A percentile compares a stretch with the other conserved stretches of the same genome.
phyloP scores from a whole-genome alignment of 805 yeast genomes.

The Teunomyces kruisii region DNA sequence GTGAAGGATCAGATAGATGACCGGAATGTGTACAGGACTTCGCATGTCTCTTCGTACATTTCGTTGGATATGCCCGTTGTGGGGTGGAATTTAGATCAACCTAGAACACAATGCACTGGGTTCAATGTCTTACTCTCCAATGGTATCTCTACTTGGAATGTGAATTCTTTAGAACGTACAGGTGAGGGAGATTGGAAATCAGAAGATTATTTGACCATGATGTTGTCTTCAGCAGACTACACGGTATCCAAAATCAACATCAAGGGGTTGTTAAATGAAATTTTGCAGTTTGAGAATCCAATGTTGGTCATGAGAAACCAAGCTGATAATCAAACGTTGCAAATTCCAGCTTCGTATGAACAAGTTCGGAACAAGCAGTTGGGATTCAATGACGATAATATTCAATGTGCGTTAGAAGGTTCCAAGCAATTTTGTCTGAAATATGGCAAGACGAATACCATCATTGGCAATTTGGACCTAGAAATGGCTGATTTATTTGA shows the following conservation, averaged over 20 bases:
- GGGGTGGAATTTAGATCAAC: constrained; percentile 24
- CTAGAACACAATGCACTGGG: constrained; percentile 4
- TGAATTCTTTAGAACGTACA: constrained; percentile 4
- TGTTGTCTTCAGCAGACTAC: constrained; percentile 19
- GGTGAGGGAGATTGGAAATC: constrained; percentile 10
- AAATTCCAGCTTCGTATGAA: neutral
- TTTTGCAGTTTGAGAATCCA: constrained; percentile 10
- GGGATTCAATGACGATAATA: constrained; percentile 23
- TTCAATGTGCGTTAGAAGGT: constrained; percentile 13
- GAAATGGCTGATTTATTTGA: constrained; percentile 7
- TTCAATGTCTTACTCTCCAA: too few species aligned
- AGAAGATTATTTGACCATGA: constrained; percentile 18
- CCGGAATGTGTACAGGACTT: constrained; percentile 21
- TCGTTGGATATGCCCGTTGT: constrained; percentile 29
- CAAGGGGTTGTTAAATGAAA: constrained; percentile 15
- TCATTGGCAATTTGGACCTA: neutral
- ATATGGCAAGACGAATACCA: constrained; percentile 9
- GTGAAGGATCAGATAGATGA: neutral
- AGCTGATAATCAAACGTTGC: neutral
- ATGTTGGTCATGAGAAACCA: neutral
- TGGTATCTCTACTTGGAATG: constrained; percentile 38
- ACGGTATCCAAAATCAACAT: constrained; percentile 19
- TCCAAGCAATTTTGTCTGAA: constrained; percentile 12
- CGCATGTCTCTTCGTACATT: constrained; percentile 30
- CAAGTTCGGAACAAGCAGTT: constrained; percentile 1